phyloP scores from a whole-genome alignment of 2,329 filamentous ascomycete species.

The Truncatella angustata region DNA sequence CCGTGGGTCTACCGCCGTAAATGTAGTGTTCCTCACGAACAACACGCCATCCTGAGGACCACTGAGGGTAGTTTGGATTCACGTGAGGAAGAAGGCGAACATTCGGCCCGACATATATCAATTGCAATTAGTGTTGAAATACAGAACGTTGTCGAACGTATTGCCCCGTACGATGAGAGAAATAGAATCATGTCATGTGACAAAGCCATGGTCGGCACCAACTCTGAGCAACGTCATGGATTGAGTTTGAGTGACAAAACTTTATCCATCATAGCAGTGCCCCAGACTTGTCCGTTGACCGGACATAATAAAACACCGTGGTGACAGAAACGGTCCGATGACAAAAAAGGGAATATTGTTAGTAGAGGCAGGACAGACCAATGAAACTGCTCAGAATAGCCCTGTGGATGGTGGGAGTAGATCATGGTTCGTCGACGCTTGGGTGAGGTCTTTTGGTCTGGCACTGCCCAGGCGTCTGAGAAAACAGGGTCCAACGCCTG shows the following conservation, averaged over 20 bases:
- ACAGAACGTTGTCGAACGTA: no score
- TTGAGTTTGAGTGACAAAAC: slow-evolving; percentile 2
- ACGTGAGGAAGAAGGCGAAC: no score
- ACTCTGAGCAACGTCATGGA: no score
- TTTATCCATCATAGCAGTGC: slow-evolving; percentile 6
- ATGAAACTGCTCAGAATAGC: neutral
- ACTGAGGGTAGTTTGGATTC: no score
- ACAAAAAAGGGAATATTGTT: neutral
- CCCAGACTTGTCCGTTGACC: neutral
- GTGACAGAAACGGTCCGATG: slow-evolving; percentile 7
- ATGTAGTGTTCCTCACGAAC: slow-evolving; percentile 12
- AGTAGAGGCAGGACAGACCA: neutral
- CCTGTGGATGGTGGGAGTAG: neutral
- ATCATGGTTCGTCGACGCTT: neutral
- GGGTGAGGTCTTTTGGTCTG: neutral
- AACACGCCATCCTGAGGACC: neutral
- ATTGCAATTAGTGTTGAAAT: no score
- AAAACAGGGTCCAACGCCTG: neutral
- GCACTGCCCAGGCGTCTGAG: neutral
- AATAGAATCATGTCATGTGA: no score
- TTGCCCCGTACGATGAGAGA: no score
- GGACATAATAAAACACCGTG: slow-evolving; percentile 1
- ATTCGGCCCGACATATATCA: no score
- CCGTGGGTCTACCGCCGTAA: slow-evolving; percentile 8
- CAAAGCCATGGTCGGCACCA: neutral